Percentiles rank a stretch among this genome's conserved stretches.
Evolutionary conservation across 148 eudicot genomes (phyloP).

Genomic region (Pouteria glomerata): DNA sequence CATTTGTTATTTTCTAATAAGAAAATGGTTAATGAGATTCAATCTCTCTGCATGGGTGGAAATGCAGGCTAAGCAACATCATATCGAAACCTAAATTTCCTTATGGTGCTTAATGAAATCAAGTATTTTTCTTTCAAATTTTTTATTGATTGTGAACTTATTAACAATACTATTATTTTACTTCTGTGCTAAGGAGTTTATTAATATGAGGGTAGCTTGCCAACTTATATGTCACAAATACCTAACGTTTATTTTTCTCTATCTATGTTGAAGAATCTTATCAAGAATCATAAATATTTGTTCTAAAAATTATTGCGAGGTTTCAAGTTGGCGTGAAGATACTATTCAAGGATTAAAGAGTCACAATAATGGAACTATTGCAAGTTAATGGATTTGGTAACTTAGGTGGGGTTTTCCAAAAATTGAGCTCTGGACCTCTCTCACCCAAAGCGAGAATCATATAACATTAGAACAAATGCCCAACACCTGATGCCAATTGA

Average conservation of each 20-base stretch:
- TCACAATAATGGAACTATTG: background rate
- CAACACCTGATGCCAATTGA: no score
- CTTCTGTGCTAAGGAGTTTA: no score
- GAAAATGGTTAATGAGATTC: background rate
- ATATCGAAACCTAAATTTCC: background rate
- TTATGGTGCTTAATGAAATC: background rate
- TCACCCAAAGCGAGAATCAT: no score
- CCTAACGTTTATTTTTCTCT: no score
- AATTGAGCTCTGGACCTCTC: conserved; percentile 66
- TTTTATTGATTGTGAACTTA: background rate
- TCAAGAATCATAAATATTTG: no score
- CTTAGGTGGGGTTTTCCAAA: conserved; percentile 46
- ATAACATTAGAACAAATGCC: no score
- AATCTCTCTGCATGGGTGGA: background rate
- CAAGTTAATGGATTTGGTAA: no score
- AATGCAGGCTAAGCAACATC: background rate
- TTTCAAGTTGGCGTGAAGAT: background rate
- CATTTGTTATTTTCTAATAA: no score
- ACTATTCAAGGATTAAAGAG: background rate
- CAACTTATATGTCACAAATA: no score
- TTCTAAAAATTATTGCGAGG: background rate
- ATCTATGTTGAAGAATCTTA: no score
- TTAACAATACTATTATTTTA: background rate
- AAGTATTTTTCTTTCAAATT: background rate
- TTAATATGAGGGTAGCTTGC: no score